Evolutionary conservation across 495 filamentous ascomycete species (phyloP).

Genomic region (Penicillium longicatenatum): DNA sequence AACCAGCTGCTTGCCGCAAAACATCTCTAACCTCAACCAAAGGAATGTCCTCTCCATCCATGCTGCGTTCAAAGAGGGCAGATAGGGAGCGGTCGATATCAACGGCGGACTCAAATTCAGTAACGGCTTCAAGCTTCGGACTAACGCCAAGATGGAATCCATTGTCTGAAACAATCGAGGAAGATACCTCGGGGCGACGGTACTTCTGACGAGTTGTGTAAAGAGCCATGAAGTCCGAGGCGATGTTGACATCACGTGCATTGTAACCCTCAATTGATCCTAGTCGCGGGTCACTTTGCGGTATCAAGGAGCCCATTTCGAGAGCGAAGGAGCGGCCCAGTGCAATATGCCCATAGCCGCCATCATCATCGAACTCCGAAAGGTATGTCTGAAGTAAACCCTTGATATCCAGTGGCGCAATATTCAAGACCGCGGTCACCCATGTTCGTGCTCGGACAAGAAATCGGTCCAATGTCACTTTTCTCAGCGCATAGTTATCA

Average conservation of each 20-base stretch:
- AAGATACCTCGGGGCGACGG: constrained; percentile 68
- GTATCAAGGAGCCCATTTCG: constrained; percentile 87
- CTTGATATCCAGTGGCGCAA: constrained; percentile 93
- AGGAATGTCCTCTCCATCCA: constrained; percentile 64
- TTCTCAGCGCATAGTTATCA: constrained; percentile 80
- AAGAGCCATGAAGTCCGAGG: constrained; percentile 93
- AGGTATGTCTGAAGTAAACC: constrained; percentile 91
- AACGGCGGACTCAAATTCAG: constrained; percentile 22
- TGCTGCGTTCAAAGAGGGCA: constrained; percentile 68
- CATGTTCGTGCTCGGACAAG: constrained; percentile 75
- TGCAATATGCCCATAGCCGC: constrained; percentile 83
- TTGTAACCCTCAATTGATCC: constrained; percentile 71
- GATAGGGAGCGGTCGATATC: constrained; percentile 33
- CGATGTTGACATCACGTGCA: constrained; percentile 76
- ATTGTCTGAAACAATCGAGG: constrained; percentile 15
- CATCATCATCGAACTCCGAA: constrained; percentile 88
- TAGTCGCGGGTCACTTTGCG: constrained; percentile 83
- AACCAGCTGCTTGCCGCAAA: constrained; percentile 76
- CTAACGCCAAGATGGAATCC: constrained; percentile 9
- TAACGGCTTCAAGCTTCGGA: not conserved
- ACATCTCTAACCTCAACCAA: constrained; percentile 75
- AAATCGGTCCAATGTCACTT: constrained; percentile 74
- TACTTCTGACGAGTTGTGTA: constrained; percentile 98
- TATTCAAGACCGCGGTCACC: constrained; percentile 76
- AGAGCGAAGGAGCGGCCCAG: constrained; percentile 93